Conservation (phyloP, 371 early-diverging fungal genomes). For the Parasitella parasitica region DNA sequence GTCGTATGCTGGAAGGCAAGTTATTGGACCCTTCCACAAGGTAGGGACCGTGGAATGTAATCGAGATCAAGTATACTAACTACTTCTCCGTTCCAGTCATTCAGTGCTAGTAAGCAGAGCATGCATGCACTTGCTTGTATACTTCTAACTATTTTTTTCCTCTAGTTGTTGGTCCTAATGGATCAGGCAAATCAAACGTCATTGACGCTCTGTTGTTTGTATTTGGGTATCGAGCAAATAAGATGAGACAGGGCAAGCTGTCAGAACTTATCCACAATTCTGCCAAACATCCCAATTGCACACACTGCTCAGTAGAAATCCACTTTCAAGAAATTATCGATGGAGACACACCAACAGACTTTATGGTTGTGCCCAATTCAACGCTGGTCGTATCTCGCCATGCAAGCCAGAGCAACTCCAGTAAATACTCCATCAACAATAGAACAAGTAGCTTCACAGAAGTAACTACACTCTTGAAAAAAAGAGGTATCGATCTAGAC, state of each 20-base stretch:
- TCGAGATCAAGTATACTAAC: neutral
- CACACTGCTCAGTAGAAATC: conserved; percentile 90
- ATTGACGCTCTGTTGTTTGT: conserved; percentile 99
- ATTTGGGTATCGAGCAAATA: conserved; percentile 99
- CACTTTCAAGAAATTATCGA: conserved; percentile 93
- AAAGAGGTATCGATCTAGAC: conserved; percentile 95
- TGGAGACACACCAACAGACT: conserved; percentile 60
- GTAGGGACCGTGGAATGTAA: no score
- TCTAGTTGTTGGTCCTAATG: conserved; percentile 96
- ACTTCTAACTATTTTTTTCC: neutral
- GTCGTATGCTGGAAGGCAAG: conserved; percentile 91
- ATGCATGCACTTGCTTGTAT: neutral
- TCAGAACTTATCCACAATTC: conserved; percentile 98
- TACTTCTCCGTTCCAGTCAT: conserved; percentile 32
- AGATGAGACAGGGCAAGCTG: conserved; percentile 97
- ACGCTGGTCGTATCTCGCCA: conserved; percentile 81
- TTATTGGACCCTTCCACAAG: conserved; percentile 98
- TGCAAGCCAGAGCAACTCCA: conserved; percentile 70
- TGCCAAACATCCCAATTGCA: conserved; percentile 66
- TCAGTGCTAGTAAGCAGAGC: conserved; percentile 40
- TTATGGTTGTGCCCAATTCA: conserved; percentile 68
- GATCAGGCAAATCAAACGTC: conserved; percentile 99
- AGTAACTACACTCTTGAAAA: conserved; percentile 84
- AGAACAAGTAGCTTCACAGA: conserved; percentile 73
- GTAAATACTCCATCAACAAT: conserved; percentile 84